Percentiles rank a stretch among this genome's conserved stretches.
Conservation (phyloP, 345 rosid species). For the Citrus glauca region DNA sequence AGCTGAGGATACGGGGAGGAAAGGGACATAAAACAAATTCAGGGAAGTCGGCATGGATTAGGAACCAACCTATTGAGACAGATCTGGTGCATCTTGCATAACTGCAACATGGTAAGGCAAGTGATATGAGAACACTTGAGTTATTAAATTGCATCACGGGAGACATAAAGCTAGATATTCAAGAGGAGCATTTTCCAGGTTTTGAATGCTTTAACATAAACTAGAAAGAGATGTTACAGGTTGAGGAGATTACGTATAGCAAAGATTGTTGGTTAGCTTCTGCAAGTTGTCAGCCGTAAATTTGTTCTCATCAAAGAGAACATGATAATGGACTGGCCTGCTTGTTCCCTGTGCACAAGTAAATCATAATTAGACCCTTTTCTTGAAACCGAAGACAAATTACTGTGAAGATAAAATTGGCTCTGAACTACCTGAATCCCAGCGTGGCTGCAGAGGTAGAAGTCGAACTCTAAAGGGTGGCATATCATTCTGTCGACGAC, state of each 20-base stretch:
- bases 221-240: background rate
- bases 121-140: background rate
- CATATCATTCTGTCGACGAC: slow-evolving; percentile 69
- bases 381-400: background rate
- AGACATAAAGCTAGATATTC: background rate
- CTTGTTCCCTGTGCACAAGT: slow-evolving; percentile 58
- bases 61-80: slow-evolving; percentile 53
- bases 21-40: background rate
- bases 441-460: slow-evolving; percentile 76
- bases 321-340: slow-evolving; percentile 69
- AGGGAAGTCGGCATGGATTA: background rate
- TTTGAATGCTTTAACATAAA: background rate
- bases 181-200: background rate
- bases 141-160: background rate
- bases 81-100: slow-evolving; percentile 75
- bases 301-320: slow-evolving; percentile 56
- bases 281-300: slow-evolving; percentile 58
- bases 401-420: background rate
- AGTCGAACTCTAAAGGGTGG: slow-evolving; percentile 66
- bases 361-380: background rate
- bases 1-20: background rate
- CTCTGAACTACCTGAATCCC: slow-evolving; percentile 56
- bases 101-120: slow-evolving; percentile 18
- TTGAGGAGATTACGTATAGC: slow-evolving; percentile 57
- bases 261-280: slow-evolving; percentile 55